A percentile compares a stretch with the other conserved stretches of the same genome.
Evolutionary conservation across 106 monocot species (phyloP).

Genomic region (Posidonia australis): DNA sequence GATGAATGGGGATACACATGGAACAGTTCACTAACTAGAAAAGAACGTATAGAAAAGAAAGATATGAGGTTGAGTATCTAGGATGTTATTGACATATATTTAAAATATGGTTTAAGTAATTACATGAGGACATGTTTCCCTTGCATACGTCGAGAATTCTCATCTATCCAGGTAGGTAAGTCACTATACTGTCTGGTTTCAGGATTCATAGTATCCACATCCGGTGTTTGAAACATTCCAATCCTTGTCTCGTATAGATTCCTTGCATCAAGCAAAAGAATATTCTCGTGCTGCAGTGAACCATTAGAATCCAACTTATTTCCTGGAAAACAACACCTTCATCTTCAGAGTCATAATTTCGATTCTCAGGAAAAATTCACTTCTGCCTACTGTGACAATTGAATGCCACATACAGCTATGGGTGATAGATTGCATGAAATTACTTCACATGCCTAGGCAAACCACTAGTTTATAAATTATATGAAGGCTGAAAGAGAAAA

Average conservation of each 20-base stretch:
- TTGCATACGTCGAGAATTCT: constrained; percentile 48
- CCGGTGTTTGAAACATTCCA: constrained; percentile 65
- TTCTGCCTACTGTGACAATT: not conserved
- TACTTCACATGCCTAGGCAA: too few species aligned
- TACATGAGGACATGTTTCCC: constrained; percentile 86
- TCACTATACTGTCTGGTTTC: constrained; percentile 95
- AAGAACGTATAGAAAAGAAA: too few species aligned
- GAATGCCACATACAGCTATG: not conserved
- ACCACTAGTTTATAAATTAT: not conserved
- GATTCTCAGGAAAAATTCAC: too few species aligned
- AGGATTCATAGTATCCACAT: constrained; percentile 80
- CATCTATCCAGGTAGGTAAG: constrained; percentile 82
- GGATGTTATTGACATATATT: too few species aligned
- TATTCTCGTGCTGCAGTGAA: constrained; percentile 16
- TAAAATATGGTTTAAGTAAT: not conserved
- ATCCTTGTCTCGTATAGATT: constrained; percentile 94
- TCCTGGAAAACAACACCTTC: constrained; percentile 10
- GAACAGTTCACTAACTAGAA: too few species aligned
- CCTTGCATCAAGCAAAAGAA: constrained; percentile 80
- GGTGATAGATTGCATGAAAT: not conserved
- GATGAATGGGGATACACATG: too few species aligned
- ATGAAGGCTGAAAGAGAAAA: not conserved
- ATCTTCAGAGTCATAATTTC: not conserved
- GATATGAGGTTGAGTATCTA: too few species aligned
- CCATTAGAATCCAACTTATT: constrained; percentile 23